These are phyloP conservation scores for Collybia mongolica DNA, from an alignment of 768 basidiomycete genomes.

Conservation along the genomic window DNA sequence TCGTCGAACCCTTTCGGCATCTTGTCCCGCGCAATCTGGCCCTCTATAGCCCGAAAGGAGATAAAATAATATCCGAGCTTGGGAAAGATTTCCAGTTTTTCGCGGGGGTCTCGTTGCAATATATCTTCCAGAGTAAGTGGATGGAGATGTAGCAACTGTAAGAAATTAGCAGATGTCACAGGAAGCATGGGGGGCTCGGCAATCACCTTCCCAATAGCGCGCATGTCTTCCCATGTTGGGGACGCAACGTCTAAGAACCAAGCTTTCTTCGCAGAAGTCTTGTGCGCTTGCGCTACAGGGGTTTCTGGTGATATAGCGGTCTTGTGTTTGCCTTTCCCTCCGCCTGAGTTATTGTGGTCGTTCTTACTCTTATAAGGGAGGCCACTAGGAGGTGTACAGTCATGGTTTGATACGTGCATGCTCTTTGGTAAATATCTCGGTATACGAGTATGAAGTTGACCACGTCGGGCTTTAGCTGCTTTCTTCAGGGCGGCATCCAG, in stretches of 20 bases:
- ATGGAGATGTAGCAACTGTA: constrained; percentile 80
- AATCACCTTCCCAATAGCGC: constrained; percentile 77
- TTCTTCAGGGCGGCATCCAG: constrained; percentile 49
- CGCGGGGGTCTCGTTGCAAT: constrained; percentile 85
- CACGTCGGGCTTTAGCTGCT: constrained; percentile 29
- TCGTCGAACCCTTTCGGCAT: constrained; percentile 23
- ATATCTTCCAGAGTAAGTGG: constrained; percentile 94
- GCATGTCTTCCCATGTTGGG: constrained; percentile 86
- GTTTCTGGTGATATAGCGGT: not conserved
- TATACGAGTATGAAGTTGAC: constrained; percentile 20
- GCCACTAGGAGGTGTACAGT: not conserved
- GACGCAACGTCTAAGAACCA: constrained; percentile 94
- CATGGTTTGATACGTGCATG: constrained; percentile 5
- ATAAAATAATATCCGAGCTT: constrained; percentile 92
- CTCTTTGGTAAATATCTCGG: constrained; percentile 23
- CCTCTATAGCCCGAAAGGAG: constrained; percentile 81
- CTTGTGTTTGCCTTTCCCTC: not conserved
- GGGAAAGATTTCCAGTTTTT: constrained; percentile 87
- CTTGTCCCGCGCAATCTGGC: constrained; percentile 39
- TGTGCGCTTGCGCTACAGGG: not conserved
- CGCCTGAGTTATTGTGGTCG: not conserved
- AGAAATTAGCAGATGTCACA: not conserved
- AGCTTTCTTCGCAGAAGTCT: constrained; percentile 40
- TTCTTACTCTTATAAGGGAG: too few relatives aligned
- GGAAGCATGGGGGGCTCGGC: not conserved